phyloP scores from a whole-genome alignment of 83 land plant genomes.

The Diphasiastrum complanatum region DNA sequence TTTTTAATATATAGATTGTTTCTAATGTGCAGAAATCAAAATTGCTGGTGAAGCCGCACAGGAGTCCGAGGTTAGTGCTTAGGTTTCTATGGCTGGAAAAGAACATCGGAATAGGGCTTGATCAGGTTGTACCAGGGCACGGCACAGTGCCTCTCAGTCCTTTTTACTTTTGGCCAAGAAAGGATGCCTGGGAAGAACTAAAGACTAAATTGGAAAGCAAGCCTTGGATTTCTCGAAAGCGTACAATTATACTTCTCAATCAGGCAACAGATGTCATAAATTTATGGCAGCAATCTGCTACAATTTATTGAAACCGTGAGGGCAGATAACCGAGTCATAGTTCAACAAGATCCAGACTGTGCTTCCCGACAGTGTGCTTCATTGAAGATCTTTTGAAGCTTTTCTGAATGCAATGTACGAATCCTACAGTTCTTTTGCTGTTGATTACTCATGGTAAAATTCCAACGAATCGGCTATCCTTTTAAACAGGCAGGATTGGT shows the following conservation, averaged over 20 bases:
- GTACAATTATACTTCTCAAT: constrained; percentile 84
- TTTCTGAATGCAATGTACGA: too few species aligned
- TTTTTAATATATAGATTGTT: too few species aligned
- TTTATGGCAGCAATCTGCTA: constrained; percentile 91
- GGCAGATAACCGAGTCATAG: too few species aligned
- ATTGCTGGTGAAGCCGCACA: constrained; percentile 47
- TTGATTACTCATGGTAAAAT: too few species aligned
- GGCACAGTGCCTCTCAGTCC: constrained; percentile 91
- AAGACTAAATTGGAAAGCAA: constrained; percentile 80
- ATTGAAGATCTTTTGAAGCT: too few species aligned
- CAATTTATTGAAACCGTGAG: too few species aligned
- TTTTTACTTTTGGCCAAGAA: constrained; percentile 93
- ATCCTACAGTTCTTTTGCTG: too few species aligned
- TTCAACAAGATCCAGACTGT: too few species aligned
- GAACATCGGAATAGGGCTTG: constrained; percentile 88
- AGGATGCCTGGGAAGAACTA: constrained; percentile 99
- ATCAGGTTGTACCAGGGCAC: constrained; percentile 83
- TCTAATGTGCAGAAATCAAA: constrained; percentile 47
- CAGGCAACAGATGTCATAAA: constrained; percentile 97
- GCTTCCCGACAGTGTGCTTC: too few species aligned
- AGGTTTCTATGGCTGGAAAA: constrained; percentile 95
- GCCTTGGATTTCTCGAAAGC: constrained; percentile 87
- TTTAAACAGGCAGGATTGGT: too few species aligned
- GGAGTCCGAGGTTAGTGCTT: constrained; percentile 61
- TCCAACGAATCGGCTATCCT: too few species aligned